Evolutionary conservation across 108 stramenopile genomes (phyloP).

Genomic region (Nitzschia sp.): DNA sequence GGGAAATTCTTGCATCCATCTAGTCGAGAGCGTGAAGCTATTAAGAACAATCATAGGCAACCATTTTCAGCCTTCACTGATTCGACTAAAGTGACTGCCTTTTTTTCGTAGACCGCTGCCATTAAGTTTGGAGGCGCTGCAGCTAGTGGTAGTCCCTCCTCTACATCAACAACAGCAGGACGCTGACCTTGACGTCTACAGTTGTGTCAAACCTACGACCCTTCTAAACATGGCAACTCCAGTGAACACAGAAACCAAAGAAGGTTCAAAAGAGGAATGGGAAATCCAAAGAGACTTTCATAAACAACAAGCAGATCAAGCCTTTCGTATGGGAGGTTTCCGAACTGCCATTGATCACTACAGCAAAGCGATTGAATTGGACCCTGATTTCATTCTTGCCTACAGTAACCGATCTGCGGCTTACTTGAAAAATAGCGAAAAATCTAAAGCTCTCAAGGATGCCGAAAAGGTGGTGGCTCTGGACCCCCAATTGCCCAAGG

Average conservation of each 20-base stretch:
- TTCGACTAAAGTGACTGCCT: neutral
- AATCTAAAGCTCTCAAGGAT: slow-evolving; percentile 73
- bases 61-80: no score
- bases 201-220: neutral
- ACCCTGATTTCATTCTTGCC: slow-evolving; percentile 59
- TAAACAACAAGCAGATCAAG: slow-evolving; percentile 61
- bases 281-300: slow-evolving; percentile 68
- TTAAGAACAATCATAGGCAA: no score
- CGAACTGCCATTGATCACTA: slow-evolving; percentile 64
- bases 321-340: slow-evolving; percentile 65
- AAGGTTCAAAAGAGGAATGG: slow-evolving; percentile 64
- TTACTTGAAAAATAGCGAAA: slow-evolving; percentile 70
- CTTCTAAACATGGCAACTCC: neutral
- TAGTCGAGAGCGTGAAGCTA: no score
- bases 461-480: slow-evolving; percentile 60
- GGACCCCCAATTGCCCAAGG: slow-evolving; percentile 57
- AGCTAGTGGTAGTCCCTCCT: no score
- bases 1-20: slow-evolving; percentile 24
- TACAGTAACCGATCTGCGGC: slow-evolving; percentile 82
- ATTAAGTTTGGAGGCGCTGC: no score
- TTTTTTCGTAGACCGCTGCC: no score
- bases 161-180: neutral
- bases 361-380: slow-evolving; percentile 61
- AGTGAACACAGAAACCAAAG: neutral
- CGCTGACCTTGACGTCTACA: neutral